Percentiles rank a stretch among this genome's conserved stretches.
Conservation (phyloP, 768 basidiomycete species). For the Termitomyces sp. region DNA sequence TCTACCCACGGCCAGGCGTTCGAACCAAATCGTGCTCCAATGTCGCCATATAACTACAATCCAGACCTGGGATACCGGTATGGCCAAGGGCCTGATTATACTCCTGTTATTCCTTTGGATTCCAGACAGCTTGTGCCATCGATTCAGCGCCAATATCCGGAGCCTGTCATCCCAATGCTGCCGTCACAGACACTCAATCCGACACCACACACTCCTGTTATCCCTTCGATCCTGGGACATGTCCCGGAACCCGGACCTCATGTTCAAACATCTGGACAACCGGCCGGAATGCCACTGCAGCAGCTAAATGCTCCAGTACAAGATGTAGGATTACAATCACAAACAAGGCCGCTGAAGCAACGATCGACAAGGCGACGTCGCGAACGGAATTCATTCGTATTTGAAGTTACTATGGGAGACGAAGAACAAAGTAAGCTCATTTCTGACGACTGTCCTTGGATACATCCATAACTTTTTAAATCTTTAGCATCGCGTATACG, state of each 20-base stretch:
- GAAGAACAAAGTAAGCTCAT: neutral
- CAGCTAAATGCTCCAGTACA: neutral
- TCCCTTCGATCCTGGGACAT: neutral
- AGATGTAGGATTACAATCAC: neutral
- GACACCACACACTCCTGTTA: neutral
- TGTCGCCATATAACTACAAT: neutral
- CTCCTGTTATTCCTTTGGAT: slow-evolving; percentile 1
- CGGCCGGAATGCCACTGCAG: neutral
- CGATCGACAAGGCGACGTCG: neutral
- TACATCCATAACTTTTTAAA: neutral
- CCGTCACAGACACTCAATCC: neutral
- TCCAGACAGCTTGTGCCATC: neutral
- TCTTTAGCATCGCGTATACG: neutral
- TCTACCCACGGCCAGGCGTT: neutral
- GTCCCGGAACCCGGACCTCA: neutral
- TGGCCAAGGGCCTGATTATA: neutral
- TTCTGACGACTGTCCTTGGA: neutral
- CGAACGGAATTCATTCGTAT: neutral
- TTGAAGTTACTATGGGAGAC: neutral
- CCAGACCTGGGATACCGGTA: neutral
- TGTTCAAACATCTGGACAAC: neutral
- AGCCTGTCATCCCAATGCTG: neutral
- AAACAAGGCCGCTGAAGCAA: neutral
- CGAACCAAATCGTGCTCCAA: neutral
- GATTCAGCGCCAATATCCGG: neutral